phyloP scores from a whole-genome alignment of 176 grass and related monocot species.

The Paspalum vaginatum region DNA sequence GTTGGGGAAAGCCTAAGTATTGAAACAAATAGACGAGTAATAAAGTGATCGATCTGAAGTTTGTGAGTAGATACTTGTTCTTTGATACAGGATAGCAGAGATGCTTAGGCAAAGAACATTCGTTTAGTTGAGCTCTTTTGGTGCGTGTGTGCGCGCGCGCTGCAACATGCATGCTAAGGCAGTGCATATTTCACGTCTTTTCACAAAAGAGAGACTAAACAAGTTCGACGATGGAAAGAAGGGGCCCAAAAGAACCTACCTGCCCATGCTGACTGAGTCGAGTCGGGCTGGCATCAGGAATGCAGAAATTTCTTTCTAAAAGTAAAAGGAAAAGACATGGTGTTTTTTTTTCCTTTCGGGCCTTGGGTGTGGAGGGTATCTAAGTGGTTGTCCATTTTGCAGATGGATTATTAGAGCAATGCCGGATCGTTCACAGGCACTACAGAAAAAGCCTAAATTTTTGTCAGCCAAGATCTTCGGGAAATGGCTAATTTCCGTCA shows the following conservation, averaged over 20 bases:
- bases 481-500: too few species aligned
- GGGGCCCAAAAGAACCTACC: background rate
- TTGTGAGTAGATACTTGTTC: background rate
- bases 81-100: background rate
- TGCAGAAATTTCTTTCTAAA: background rate
- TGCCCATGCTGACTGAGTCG: background rate
- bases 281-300: background rate
- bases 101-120: conserved; percentile 39
- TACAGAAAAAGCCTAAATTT: too few species aligned
- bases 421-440: too few species aligned
- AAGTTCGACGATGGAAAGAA: background rate
- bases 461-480: too few species aligned
- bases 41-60: background rate
- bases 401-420: background rate
- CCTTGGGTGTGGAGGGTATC: too few species aligned
- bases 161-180: background rate
- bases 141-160: too few species aligned
- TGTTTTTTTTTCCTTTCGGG: background rate
- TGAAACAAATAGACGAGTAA: too few species aligned
- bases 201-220: background rate
- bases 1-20: too few species aligned
- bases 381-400: background rate
- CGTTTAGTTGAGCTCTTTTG: background rate
- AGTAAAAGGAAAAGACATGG: background rate
- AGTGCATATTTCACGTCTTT: conserved; percentile 4